phyloP scores from a whole-genome alignment of 108 stramenopile species.

The Cyclotella choctawhatcheeana region DNA sequence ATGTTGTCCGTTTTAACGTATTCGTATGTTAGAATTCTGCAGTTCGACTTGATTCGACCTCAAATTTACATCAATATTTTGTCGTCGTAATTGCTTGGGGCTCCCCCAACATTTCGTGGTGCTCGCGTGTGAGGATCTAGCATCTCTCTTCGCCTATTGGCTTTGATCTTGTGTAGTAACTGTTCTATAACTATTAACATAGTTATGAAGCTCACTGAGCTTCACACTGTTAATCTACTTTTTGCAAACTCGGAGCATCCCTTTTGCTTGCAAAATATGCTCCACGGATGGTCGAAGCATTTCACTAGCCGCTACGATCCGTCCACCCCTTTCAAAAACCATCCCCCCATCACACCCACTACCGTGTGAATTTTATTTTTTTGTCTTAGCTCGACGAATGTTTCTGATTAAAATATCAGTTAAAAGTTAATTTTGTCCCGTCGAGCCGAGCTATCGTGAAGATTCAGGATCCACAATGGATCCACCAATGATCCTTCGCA shows the following conservation, averaged over 20 bases:
- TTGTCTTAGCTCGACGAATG: too few species aligned
- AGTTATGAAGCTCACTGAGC: constrained; percentile 55
- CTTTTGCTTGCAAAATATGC: constrained; percentile 74
- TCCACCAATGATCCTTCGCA: too few species aligned
- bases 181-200: constrained; percentile 81
- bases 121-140: not conserved
- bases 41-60: too few species aligned
- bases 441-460: too few species aligned
- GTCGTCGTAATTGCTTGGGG: not conserved
- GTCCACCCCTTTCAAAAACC: constrained; percentile 56
- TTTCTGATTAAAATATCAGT: too few species aligned
- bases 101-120: not conserved
- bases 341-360: not conserved
- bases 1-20: too few species aligned
- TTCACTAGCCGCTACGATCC: constrained; percentile 84
- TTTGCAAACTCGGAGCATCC: constrained; percentile 63
- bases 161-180: constrained; percentile 89
- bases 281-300: constrained; percentile 86
- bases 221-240: constrained; percentile 71
- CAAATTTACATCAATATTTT: not conserved
- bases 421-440: too few species aligned
- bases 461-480: too few species aligned
- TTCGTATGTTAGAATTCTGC: too few species aligned
- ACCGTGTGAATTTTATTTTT: too few species aligned
- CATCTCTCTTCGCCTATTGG: constrained; percentile 57